Evolutionary conservation across 2,329 filamentous ascomycete species (phyloP).

Genomic region (Rhynchosporium graminicola): DNA sequence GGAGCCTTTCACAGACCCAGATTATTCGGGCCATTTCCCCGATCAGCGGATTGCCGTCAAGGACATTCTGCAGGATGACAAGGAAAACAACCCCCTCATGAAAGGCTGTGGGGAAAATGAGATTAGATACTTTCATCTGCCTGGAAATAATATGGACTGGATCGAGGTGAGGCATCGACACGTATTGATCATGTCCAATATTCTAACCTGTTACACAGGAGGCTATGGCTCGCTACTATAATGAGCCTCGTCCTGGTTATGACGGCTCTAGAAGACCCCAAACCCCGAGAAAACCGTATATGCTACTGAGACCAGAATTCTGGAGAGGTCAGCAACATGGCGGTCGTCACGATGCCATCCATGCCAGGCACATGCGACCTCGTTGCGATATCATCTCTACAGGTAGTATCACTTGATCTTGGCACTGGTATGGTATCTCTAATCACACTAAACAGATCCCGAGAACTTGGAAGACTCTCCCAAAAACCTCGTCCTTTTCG

Average conservation of each 20-base stretch:
- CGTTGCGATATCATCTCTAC: constrained; percentile 25
- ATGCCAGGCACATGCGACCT: constrained; percentile 29
- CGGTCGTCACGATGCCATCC: constrained; percentile 18
- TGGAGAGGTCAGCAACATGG: constrained; percentile 28
- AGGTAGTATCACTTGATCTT: constrained; percentile 8
- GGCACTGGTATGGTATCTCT: background rate
- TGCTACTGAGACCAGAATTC: constrained; percentile 23
- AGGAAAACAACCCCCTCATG: background rate
- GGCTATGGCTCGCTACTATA: background rate
- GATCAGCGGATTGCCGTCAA: background rate
- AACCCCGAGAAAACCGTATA: constrained; percentile 11
- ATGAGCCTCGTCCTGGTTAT: background rate
- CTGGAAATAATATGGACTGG: constrained; percentile 39
- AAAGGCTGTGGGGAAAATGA: constrained; percentile 16
- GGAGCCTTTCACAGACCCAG: background rate
- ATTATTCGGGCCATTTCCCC: background rate
- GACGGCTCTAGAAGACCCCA: background rate
- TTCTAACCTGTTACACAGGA: background rate
- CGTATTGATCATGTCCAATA: no score
- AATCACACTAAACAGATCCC: background rate
- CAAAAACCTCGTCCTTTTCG: background rate
- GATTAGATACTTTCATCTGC: constrained; percentile 36
- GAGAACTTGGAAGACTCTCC: background rate
- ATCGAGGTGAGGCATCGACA: constrained; percentile 32
- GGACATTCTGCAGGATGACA: background rate